phyloP scores from a whole-genome alignment of 768 basidiomycete genomes.

The Trametes sanguinea region DNA sequence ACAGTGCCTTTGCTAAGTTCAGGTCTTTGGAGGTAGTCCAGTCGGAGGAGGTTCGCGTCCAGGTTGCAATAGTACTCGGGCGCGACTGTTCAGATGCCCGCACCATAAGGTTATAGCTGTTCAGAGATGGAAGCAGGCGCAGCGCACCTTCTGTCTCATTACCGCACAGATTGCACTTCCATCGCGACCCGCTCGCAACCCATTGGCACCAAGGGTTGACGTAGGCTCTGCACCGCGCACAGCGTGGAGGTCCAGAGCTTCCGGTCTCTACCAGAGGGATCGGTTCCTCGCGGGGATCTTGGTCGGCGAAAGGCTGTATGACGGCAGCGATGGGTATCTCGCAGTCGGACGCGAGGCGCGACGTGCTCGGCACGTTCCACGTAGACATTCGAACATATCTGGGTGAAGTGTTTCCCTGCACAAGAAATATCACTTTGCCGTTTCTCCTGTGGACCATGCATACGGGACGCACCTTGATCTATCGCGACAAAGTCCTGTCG shows the following conservation, averaged over 20 bases:
- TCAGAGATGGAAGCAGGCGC: conserved; percentile 10
- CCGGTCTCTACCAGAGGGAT: conserved; percentile 78
- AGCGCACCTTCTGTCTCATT: conserved; percentile 81
- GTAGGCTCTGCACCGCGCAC: conserved; percentile 83
- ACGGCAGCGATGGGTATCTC: conserved; percentile 82
- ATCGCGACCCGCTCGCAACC: conserved; percentile 77
- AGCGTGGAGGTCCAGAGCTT: conserved; percentile 76
- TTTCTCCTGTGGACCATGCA: no score
- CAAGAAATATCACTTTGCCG: neutral
- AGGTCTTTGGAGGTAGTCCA: conserved; percentile 80
- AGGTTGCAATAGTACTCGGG: conserved; percentile 84
- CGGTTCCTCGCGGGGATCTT: conserved; percentile 75
- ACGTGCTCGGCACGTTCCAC: conserved; percentile 82
- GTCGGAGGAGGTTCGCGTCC: conserved; percentile 71
- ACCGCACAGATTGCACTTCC: conserved; percentile 91
- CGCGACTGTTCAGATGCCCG: conserved; percentile 50
- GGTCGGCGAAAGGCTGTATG: conserved; percentile 88
- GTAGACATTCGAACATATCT: conserved; percentile 88
- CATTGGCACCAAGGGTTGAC: conserved; percentile 94
- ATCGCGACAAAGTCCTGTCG: conserved; percentile 85
- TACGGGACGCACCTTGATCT: conserved; percentile 69
- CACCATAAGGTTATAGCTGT: no score
- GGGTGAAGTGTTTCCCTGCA: conserved; percentile 88
- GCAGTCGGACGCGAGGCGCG: conserved; percentile 77
- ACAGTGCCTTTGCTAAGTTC: conserved; percentile 91